phyloP scores from a whole-genome alignment of 805 yeast genomes.

The Blastobotrys parvus region DNA sequence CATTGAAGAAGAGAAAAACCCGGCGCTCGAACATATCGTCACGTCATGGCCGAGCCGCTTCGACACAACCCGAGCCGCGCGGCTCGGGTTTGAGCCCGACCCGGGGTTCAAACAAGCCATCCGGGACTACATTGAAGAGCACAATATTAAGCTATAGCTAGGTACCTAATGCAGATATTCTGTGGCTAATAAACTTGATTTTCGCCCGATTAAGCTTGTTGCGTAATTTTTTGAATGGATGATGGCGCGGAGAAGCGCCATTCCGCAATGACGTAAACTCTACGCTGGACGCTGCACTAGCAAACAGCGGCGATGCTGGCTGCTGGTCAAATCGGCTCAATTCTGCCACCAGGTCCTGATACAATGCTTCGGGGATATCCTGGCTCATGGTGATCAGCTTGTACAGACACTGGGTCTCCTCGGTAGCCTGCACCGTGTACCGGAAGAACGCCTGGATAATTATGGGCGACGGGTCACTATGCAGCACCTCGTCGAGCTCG shows the following conservation, averaged over 20 bases:
- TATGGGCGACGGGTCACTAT: not conserved
- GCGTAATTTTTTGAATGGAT: no score
- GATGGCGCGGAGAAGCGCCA: no score
- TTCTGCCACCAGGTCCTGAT: not conserved
- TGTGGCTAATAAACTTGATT: no score
- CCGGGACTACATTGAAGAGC: not conserved
- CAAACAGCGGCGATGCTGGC: no score
- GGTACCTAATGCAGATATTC: no score
- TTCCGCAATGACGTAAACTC: no score
- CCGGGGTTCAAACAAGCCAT: not conserved
- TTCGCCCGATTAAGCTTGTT: no score
- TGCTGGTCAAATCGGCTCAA: no score
- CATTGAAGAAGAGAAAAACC: slow-evolving; percentile 12
- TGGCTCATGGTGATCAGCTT: not conserved
- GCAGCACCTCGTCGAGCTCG: not conserved
- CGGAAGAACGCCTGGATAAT: not conserved
- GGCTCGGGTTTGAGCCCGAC: not conserved
- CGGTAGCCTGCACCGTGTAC: not conserved
- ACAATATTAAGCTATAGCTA: no score
- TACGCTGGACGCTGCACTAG: no score
- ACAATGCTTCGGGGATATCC: not conserved
- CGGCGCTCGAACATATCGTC: slow-evolving; percentile 13
- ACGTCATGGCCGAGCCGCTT: slow-evolving; percentile 18
- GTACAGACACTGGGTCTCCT: not conserved
- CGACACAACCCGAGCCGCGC: slow-evolving; percentile 3